A percentile compares a stretch with the other conserved stretches of the same genome.
Conservation (phyloP, 2,329 filamentous ascomycete genomes). For the Mycosphaerelloides madeirae region DNA sequence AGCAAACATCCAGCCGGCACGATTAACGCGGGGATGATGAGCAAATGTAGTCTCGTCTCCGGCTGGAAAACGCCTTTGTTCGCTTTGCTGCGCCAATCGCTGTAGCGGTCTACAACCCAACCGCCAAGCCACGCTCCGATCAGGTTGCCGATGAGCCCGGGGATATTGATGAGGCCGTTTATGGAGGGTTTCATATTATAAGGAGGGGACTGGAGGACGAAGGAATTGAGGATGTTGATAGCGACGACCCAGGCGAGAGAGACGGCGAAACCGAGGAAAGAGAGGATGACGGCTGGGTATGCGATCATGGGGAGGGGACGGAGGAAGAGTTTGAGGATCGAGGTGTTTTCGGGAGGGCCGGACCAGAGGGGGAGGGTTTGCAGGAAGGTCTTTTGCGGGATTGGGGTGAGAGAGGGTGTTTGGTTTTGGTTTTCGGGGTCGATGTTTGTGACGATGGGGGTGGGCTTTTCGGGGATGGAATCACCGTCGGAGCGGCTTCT, state of each 20-base stretch:
- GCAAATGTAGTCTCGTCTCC: constrained; percentile 41
- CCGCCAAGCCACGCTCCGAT: constrained; percentile 42
- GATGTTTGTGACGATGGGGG: constrained; percentile 8
- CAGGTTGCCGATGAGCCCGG: constrained; percentile 41
- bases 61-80: constrained; percentile 45
- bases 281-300: constrained; percentile 36
- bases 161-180: constrained; percentile 39
- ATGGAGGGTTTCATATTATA: constrained; percentile 35
- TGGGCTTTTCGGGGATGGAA: constrained; percentile 16
- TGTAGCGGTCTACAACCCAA: constrained; percentile 41
- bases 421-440: constrained; percentile 4
- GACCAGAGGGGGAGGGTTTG: constrained; percentile 36
- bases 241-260: constrained; percentile 36
- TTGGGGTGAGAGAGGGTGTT: constrained; percentile 1
- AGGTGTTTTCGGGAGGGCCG: constrained; percentile 28
- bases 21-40: constrained; percentile 39
- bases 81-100: constrained; percentile 37
- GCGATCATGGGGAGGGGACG: constrained; percentile 36
- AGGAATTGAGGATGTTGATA: constrained; percentile 38
- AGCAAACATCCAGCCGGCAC: constrained; percentile 42
- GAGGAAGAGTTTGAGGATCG: constrained; percentile 34
- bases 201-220: constrained; percentile 38
- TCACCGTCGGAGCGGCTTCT: neutral
- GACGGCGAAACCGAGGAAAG: constrained; percentile 37
- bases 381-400: constrained; percentile 32